Conservation (phyloP, 345 rosid genomes). For the Dipteronia sinensis region DNA sequence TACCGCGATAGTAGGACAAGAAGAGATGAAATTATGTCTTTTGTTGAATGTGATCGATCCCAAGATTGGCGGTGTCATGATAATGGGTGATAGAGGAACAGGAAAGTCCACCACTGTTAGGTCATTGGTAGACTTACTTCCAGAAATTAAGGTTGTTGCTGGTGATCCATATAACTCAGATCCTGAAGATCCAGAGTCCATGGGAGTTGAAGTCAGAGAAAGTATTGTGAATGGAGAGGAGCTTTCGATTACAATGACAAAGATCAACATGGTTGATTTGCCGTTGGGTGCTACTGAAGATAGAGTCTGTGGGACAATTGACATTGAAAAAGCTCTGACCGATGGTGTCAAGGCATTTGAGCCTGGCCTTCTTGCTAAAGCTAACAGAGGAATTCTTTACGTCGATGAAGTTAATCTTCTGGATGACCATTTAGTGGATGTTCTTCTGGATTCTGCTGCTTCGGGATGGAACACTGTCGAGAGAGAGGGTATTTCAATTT, state of each 20-base stretch:
- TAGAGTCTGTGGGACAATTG: constrained; percentile 97
- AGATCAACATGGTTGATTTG: constrained; percentile 96
- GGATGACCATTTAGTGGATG: constrained; percentile 97
- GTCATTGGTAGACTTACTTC: constrained; percentile 88
- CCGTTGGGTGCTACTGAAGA: constrained; percentile 98
- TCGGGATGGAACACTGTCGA: constrained; percentile 97
- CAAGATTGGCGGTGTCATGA: constrained; percentile 90
- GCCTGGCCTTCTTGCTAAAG: constrained; percentile 97
- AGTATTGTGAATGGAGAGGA: constrained; percentile 55
- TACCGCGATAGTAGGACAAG: constrained; percentile 95
- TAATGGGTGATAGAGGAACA: too few species aligned
- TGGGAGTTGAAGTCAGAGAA: constrained; percentile 91
- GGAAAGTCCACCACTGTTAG: constrained; percentile 89
- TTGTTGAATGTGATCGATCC: constrained; percentile 91
- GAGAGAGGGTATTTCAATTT: constrained; percentile 93
- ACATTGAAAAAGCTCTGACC: constrained; percentile 92
- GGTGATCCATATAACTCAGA: constrained; percentile 96
- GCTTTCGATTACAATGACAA: constrained; percentile 46
- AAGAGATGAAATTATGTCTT: constrained; percentile 96
- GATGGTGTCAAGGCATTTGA: constrained; percentile 98
- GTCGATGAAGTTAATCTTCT: constrained; percentile 96
- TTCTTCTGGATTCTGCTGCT: constrained; percentile 92
- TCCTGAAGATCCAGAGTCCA: constrained; percentile 85
- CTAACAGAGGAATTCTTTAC: constrained; percentile 93
- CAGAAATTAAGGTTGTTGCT: constrained; percentile 75